Evolutionary conservation across 345 rosid species (phyloP), one percentile per base, ranked within the genome.

Genomic region (Brassica incana): DNA sequence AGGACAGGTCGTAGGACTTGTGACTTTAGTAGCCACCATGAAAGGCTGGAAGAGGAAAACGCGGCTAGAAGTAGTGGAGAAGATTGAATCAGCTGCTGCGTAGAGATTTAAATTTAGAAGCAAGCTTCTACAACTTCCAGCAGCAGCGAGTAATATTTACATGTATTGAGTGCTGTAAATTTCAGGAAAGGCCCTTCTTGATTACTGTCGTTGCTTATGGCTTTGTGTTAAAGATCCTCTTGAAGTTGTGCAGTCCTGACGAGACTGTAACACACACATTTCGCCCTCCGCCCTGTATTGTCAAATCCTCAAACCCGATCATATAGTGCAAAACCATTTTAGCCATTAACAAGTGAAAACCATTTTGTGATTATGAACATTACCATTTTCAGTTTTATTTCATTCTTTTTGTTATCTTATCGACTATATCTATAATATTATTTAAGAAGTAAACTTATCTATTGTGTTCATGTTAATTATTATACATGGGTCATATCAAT

Each of bases 31-130:
- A 15, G 97, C 99, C 5, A 48, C 92, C 12, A 90, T 96, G 98
- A 90, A 90, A 85, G 88, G 98, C 35, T 96, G 99, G 99, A 96
- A 91, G 87, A 93, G 98, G 80, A 93, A 92, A 89, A 86, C 88
- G 12, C 86, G 97, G 81, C 69, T 90, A 81, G 99, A 96, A 82
- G 84, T 88, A 54, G 7, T 92, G 32, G 98, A 93, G 73, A 96
- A 92, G 90, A 90, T 96, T 0, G 98, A 96, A 69, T 87, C 85
- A 83, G 85, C 80, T 0, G 73, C 77, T 72, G 38, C 14, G 50
- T 74, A 74, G 76, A 72, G 76, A 80, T 64, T 68, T 52, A 54
- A 63, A 14, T 33, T 74, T 4, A 65, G 62, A 65, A 65, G 48
- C 59, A 48, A 67, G 11, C 70, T 8, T 66, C 8, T 32, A 74